Evolutionary conservation across 306 rosid species (phyloP).

Genomic region (Rosa lucieae): DNA sequence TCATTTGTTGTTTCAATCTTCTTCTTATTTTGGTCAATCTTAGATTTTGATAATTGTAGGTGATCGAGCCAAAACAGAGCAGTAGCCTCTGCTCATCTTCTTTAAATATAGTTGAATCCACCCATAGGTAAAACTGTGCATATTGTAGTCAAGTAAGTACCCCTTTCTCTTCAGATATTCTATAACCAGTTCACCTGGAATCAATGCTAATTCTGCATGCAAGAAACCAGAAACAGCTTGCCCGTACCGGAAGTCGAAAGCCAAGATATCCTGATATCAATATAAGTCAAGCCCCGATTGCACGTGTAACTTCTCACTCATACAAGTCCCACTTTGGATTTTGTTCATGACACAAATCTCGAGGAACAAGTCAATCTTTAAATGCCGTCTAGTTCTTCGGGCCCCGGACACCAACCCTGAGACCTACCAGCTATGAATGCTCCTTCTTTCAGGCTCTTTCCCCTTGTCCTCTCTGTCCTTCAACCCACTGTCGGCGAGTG

Average conservation of each 20-base stretch:
- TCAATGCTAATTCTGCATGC: conserved; percentile 1
- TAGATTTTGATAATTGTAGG: no score
- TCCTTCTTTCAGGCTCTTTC: neutral
- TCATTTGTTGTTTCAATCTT: no score
- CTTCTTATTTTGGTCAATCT: no score
- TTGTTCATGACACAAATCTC: conserved; percentile 26
- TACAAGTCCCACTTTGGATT: conserved; percentile 13
- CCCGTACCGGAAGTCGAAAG: conserved; percentile 7
- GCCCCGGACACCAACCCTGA: conserved; percentile 13
- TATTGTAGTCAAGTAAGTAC: neutral
- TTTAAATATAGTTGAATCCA: no score
- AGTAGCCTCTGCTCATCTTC: no score
- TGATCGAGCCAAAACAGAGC: no score
- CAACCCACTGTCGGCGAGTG: conserved; percentile 50
- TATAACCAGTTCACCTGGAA: neutral
- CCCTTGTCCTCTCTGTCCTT: conserved; percentile 28
- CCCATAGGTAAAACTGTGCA: no score
- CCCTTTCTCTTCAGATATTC: neutral
- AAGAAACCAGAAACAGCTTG: neutral
- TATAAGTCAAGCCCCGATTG: conserved; percentile 21
- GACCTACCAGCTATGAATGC: conserved; percentile 40
- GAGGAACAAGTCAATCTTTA: conserved; percentile 33
- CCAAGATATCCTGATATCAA: neutral
- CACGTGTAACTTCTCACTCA: conserved; percentile 43
- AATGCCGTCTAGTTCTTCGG: conserved; percentile 25